Base-by-base conservation (phyloP, 2,329 filamentous ascomycete genomes). In the Harringtonia aguacate region DNA sequence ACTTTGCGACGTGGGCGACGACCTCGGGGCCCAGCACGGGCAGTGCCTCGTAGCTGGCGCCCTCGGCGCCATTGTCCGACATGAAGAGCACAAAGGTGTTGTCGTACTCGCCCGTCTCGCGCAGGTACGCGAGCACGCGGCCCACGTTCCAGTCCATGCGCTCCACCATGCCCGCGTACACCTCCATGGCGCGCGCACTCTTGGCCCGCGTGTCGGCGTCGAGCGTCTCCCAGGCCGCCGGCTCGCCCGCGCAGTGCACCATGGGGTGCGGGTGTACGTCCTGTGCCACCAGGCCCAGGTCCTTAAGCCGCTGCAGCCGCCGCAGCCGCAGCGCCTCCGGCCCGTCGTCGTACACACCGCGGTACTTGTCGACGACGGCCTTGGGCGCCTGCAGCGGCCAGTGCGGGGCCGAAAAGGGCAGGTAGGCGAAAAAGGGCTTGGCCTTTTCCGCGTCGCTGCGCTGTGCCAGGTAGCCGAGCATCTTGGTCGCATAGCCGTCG, bases 71-170 rank as follows among this genome's bases (percentile, higher is more conserved):
- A 48, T 81, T 81, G 58, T 81, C 76, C 1, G 68, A 75, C 62
- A 80, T 72, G 64, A 81, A 81, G 53, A 72, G 68, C 41, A 82
- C 65, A 48, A 81, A 74, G 3, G 77, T 82, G 55, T 81, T 79
- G 49, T 81, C 77, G 1, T 76, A 63, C 54, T 81, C 76, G 45
- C 68, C 73, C 3, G 68, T 72, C 36, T 66, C 55, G 45, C 72
- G 62, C 3, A 81, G 66, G 51, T 79, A 73, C 30, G 73, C 61
- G 20, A 79, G 60, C 3, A 81, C 70, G 45, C 72, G 73, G 31
- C 77, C 77, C 17, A 82, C 68, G 46, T 79, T 77, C 46, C 56
- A 56, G 51, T 82, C 78, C 43, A 81, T 79, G 41, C 65, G 65
- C 45, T 81, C 75, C 4, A 81, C 76, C 74, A 82, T 81, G 13